Base-by-base conservation (phyloP, 2,329 filamentous ascomycete species). In the Xylaria sp. region DNA sequence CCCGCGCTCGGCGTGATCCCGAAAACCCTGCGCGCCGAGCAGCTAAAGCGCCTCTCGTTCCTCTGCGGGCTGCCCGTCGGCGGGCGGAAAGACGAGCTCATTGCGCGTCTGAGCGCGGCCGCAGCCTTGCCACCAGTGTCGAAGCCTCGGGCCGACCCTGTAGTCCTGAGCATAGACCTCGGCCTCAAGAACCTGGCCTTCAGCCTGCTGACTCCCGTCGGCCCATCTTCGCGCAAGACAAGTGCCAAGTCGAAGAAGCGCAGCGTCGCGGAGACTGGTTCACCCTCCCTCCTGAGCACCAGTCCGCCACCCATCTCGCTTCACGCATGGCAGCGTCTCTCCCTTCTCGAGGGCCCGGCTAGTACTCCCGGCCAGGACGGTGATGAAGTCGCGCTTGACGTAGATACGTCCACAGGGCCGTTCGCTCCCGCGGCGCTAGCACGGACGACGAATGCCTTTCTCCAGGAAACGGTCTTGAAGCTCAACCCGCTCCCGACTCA, bases 151-250 rank as follows among this genome's bases (percentile, higher is more conserved):
- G 2, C 53, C 30, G 57, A 66, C 34, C 73, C 53, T 67, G 82
- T 72, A 84, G 84, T 96, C 27, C 79, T 96, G 39, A 94, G 92
- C 76, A 91, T 97, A 69, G 93, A 97, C 78, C 91, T 96, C 88
- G 93, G 93, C 3, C 92, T 97, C 72, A 89, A 88, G 51, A 97
- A 97, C 77, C 82, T 97, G 3, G 93, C 92, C 0, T 93, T 89
- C 77, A 92, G 91, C 71, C 84, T 93, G 69, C 78, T 92, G 32
- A 72, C 75, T 69, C 11, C 36, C 14, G 65, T 59, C 45, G 36
- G 61, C 19, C 19, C 30, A 12, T 11, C 48, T 24, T 30, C 48
- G 32, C 32, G 17, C 11, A 56, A 60, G 9, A 24, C 64, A 14
- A 42, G 5, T n/a, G 17, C 51, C 11, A 62, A 61, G 47, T 17